Base-by-base conservation (phyloP, 805 yeast species). In the Wickerhamomyces tratensis region DNA sequence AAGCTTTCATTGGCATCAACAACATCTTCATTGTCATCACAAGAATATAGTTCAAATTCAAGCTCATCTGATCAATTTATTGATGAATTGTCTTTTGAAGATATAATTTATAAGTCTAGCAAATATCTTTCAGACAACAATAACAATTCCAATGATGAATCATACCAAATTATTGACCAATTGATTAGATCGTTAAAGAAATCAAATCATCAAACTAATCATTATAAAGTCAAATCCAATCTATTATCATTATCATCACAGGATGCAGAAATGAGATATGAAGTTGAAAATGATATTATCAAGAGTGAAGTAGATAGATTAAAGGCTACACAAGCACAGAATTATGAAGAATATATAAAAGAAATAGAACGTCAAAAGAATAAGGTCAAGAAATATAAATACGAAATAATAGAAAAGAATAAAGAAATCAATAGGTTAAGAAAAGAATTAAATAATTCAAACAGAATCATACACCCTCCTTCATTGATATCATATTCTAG, bases 231-330 rank as follows among this genome's bases (percentile, higher is more conserved):
- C 31, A 65, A 57, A 42, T 56, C 66, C 37, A 56, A 72, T 51
- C 58, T 76, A 30, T 49, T 69, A 37, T 62, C 65, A 6, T 61
- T 71, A 15, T 72, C 70, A 37, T 50, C 68, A 14, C 64, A 63
- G 37, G 76, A 71, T 45, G 62, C 64, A 10, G 65, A 64, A 36
- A 72, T 67, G 57, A 54, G 77, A 15, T 62, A 63, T 43, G 73
- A 71, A 48, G 78, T 72, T 14, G 78, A 72, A 48, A 62, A 60
- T 40, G 63, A 58, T 39, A 52, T 73, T n/a, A 60, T 62, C 37
- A 64, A 69, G 50, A 62, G 72, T 33, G 74, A 71, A 50, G 67
- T 71, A n/a, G 72, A 73, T 46, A 57, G 65, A 40, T 54, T 72
- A 37, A 59, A 64, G 34, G 44, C 53, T 33, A 40, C 47, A 3